Evolutionary conservation across 805 yeast species (phyloP).

Genomic region (Candida golubevii): DNA sequence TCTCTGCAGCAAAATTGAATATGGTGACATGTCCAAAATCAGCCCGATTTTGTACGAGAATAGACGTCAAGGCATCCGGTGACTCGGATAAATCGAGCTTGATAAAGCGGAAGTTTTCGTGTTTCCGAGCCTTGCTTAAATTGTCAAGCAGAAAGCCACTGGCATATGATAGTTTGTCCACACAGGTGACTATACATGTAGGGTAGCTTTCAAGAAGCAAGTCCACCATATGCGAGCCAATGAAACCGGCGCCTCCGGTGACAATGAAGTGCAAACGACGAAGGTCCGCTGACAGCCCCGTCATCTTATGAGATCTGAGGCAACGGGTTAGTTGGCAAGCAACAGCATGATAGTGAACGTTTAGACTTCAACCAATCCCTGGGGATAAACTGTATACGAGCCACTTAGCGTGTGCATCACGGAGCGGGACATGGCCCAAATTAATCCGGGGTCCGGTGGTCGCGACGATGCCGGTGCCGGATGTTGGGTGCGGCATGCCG

Average conservation of each 20-base stretch:
- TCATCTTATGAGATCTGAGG: neutral
- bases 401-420: too few species aligned
- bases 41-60: conserved; percentile 14
- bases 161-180: conserved; percentile 47
- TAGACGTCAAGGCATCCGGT: conserved; percentile 15
- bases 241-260: conserved; percentile 58
- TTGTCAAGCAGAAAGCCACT: conserved; percentile 27
- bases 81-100: conserved; percentile 36
- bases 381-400: too few species aligned
- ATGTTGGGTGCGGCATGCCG: too few species aligned
- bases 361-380: too few species aligned
- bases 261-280: conserved; percentile 28
- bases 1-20: conserved; percentile 53
- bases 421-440: too few species aligned
- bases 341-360: too few species aligned
- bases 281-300: neutral
- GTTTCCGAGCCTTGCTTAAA: conserved; percentile 7
- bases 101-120: conserved; percentile 22
- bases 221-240: conserved; percentile 47
- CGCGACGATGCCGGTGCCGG: too few species aligned
- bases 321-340: too few species aligned
- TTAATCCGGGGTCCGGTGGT: too few species aligned
- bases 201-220: conserved; percentile 29
- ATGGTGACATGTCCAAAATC: conserved; percentile 18
- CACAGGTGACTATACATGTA: conserved; percentile 34